Base-by-base conservation (phyloP, 23 red algal genomes). In the Gracilariopsis chorda region DNA sequence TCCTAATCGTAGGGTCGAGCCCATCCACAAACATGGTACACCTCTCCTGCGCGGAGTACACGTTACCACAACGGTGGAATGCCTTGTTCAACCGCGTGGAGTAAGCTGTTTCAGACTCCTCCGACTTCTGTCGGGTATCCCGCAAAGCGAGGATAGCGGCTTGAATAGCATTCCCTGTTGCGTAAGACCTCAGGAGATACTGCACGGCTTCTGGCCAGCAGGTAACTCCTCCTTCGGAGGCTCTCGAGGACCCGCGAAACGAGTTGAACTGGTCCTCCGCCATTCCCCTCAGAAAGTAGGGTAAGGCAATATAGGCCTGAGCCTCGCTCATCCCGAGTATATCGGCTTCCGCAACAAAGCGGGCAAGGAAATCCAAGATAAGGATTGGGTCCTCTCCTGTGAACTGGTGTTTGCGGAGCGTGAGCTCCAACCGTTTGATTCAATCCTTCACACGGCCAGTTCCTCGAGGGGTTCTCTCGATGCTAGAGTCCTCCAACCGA, bases 291-390 rank as follows among this genome's bases (percentile, higher is more conserved):
- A 71, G 40, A 32, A 71, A 45, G 35, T 42, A 30, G 17, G 21
- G 64, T 71, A 71, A 11, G 4, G 64, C 4, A 32, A 71, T 32
- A 45, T 42, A 45, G 14, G 33, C 33, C 35, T 71, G 64, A n/a
- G n/a, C 64, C 32, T 71, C 64, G n/a, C 34, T 42, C 64, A 71
- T 71, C 2, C 8, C 64, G 4, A 71, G 64, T 3, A 71, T 71
- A 32, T 71, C 40, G n/a, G 64, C 33, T 71, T 71, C 64, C 33
- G 33, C 64, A n/a, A 71, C 64, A 71, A 71, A 71, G 64, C 64
- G 64, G n/a, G 64, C 25, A 3, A 71, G 64, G 35, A 45, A 71
- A 45, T 71, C 64, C 34, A 71, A 32, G 19, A 71, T 32, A n/a
- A 71, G 32, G 33, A 71, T 45, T 3, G 64, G 64, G n/a, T 45